Evolutionary conservation across 75 land plant species (phyloP).

Genomic region (Selaginella tamariscina): DNA sequence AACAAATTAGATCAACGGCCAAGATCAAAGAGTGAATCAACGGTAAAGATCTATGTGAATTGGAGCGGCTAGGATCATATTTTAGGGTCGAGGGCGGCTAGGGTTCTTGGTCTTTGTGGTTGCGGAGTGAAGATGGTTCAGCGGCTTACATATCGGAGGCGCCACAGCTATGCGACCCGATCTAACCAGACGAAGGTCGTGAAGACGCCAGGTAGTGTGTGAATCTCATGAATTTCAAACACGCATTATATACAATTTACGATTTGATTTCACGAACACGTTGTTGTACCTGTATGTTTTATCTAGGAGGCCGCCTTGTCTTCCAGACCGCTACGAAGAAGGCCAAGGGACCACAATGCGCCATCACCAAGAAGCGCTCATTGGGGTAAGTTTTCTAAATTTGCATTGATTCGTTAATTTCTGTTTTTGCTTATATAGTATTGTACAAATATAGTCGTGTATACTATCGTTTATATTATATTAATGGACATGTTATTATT

Average conservation of each 20-base stretch:
- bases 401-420: neutral
- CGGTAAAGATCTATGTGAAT: no score
- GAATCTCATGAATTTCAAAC: neutral
- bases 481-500: neutral
- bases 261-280: neutral
- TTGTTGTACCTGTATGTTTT: neutral
- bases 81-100: no score
- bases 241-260: no score
- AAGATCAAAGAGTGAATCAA: no score
- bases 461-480: neutral
- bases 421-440: neutral
- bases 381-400: conserved; percentile 43
- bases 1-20: no score
- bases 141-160: conserved; percentile 43
- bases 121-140: no score
- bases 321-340: conserved; percentile 71
- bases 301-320: conserved; percentile 68
- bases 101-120: no score
- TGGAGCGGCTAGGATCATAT: no score
- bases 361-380: conserved; percentile 76
- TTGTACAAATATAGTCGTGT: neutral
- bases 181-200: conserved; percentile 58
- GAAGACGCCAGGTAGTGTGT: conserved; percentile 49
- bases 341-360: conserved; percentile 77
- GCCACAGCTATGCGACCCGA: conserved; percentile 67